Evolutionary conservation across 140 eudicot species (phyloP).

Genomic region (Artemisia princeps): DNA sequence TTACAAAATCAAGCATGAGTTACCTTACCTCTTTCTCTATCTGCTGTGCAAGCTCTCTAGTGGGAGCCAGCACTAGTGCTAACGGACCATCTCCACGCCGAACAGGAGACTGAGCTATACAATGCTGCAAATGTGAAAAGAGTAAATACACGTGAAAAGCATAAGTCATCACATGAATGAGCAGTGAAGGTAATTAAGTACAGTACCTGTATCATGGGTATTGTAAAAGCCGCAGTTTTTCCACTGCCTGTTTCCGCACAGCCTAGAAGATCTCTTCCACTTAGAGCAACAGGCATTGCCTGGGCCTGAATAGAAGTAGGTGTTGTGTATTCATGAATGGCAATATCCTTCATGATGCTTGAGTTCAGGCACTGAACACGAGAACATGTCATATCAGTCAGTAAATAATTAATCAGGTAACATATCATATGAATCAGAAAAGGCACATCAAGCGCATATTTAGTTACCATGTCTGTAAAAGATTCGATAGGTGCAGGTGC

Average conservation of each 20-base stretch:
- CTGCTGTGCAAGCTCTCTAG: conserved; percentile 91
- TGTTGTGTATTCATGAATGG: conserved; percentile 59
- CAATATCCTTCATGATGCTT: conserved; percentile 69
- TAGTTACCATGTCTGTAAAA: conserved; percentile 65
- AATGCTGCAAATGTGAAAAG: conserved; percentile 47
- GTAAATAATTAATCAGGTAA: not conserved
- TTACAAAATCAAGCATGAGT: conserved; percentile 23
- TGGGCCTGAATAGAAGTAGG: conserved; percentile 89
- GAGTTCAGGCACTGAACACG: conserved; percentile 47
- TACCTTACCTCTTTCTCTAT: conserved; percentile 76
- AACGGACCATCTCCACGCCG: conserved; percentile 89
- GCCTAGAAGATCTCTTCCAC: conserved; percentile 81
- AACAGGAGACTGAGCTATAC: conserved; percentile 67
- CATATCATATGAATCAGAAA: not conserved
- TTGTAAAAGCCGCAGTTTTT: conserved; percentile 75
- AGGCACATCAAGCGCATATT: not conserved
- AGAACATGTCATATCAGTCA: conserved; percentile 10
- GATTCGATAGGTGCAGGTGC: conserved; percentile 84
- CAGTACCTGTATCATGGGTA: conserved; percentile 76
- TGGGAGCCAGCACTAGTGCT: conserved; percentile 82
- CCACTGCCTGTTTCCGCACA: conserved; percentile 94
- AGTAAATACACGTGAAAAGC: not conserved
- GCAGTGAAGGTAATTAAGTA: not conserved
- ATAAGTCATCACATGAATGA: conserved; percentile 4
- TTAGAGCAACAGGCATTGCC: conserved; percentile 86